Evolutionary conservation across 2,329 filamentous ascomycete genomes (phyloP).

Genomic region (Thermomyces lanuginosus): DNA sequence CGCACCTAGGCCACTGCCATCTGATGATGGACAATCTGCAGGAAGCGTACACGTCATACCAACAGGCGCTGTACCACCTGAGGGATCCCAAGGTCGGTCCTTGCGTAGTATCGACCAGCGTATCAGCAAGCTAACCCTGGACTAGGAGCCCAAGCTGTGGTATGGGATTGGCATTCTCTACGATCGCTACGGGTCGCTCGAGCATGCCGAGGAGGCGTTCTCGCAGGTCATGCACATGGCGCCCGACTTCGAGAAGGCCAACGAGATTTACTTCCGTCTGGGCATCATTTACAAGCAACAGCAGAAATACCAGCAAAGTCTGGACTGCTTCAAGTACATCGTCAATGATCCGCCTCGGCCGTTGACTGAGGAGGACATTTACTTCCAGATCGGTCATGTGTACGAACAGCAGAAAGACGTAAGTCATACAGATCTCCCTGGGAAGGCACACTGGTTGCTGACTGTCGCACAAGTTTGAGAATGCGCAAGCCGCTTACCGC

Average conservation of each 20-base stretch:
- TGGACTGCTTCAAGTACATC: slow-evolving; percentile 99
- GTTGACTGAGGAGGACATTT: slow-evolving; percentile 92
- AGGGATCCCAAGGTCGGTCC: slow-evolving; percentile 69
- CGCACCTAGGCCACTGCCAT: slow-evolving; percentile 68
- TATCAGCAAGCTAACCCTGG: slow-evolving; percentile 6
- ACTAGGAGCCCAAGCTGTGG: slow-evolving; percentile 87
- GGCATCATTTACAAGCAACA: slow-evolving; percentile 99
- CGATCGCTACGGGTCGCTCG: slow-evolving; percentile 85
- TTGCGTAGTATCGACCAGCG: neutral
- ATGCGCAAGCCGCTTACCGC: slow-evolving; percentile 79
- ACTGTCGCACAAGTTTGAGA: slow-evolving; percentile 51
- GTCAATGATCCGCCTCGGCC: slow-evolving; percentile 82
- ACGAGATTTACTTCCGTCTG: slow-evolving; percentile 95
- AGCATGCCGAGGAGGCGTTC: slow-evolving; percentile 95
- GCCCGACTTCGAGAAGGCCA: slow-evolving; percentile 93
- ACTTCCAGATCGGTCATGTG: slow-evolving; percentile 98
- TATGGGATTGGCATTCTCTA: slow-evolving; percentile 97
- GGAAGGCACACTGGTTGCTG: slow-evolving; percentile 12
- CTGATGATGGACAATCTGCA: slow-evolving; percentile 98
- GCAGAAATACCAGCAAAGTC: slow-evolving; percentile 76
- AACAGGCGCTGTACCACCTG: slow-evolving; percentile 84
- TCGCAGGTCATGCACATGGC: slow-evolving; percentile 99
- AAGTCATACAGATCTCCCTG: slow-evolving; percentile 27
- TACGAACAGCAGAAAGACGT: slow-evolving; percentile 98
- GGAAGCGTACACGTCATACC: slow-evolving; percentile 91